Evolutionary conservation across 352 stramenopile genomes (phyloP).

Genomic region (Phytophthora capsici): DNA sequence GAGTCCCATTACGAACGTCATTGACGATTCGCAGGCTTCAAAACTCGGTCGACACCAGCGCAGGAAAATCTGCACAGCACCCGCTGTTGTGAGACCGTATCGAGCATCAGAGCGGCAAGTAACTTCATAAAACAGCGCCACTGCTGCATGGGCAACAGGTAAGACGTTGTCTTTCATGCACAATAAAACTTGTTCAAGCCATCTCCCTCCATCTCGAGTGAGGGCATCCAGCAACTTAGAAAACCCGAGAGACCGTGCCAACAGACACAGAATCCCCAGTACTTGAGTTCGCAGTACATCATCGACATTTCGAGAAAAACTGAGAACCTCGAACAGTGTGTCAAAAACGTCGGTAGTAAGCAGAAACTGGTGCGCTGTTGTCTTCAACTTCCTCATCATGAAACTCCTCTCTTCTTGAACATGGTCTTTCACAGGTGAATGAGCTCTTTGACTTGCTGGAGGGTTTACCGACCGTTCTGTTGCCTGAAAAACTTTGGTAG

Average conservation of each 20-base stretch:
- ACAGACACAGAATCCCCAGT: slow-evolving; percentile 33
- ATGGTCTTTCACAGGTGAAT: slow-evolving; percentile 2
- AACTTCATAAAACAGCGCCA: slow-evolving; percentile 69
- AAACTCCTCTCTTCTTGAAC: slow-evolving; percentile 30
- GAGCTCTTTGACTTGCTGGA: slow-evolving; percentile 1
- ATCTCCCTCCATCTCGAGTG: slow-evolving; percentile 58
- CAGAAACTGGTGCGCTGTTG: slow-evolving; percentile 27
- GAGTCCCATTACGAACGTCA: slow-evolving; percentile 55
- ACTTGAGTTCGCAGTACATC: slow-evolving; percentile 22
- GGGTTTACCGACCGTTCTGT: slow-evolving; percentile 15
- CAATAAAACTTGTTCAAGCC: slow-evolving; percentile 51
- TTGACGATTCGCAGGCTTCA: slow-evolving; percentile 35
- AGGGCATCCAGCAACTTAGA: slow-evolving; percentile 57
- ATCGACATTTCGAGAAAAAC: slow-evolving; percentile 19
- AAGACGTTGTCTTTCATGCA: slow-evolving; percentile 49
- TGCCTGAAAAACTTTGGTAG: slow-evolving; percentile 21
- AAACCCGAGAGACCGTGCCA: slow-evolving; percentile 61
- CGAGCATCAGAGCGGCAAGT: slow-evolving; percentile 58
- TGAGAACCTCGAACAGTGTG: slow-evolving; percentile 45
- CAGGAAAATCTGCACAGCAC: slow-evolving; percentile 56
- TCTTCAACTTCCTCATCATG: slow-evolving; percentile 34
- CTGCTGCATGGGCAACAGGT: slow-evolving; percentile 40
- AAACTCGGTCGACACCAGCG: slow-evolving; percentile 44
- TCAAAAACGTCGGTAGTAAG: slow-evolving; percentile 40
- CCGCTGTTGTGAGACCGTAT: slow-evolving; percentile 66